Conservation (phyloP, 805 yeast species). For the Jamesozyma rosinii region DNA sequence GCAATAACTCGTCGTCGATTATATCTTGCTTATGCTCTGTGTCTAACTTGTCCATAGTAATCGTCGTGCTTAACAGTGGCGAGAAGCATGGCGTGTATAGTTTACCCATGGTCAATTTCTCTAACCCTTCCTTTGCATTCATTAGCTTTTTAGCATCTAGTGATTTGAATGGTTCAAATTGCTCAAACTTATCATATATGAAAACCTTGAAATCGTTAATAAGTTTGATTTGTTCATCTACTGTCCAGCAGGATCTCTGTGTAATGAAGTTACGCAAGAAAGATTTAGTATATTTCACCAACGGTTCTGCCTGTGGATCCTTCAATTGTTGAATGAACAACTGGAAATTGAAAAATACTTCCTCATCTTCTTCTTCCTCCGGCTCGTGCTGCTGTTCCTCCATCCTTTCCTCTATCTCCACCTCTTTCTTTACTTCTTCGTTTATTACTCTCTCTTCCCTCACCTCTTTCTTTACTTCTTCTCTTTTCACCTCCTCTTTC, state of each 20-base stretch:
- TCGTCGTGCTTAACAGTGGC: slow-evolving; percentile 37
- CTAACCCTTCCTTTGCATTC: slow-evolving; percentile 84
- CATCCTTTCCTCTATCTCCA: too few relatives aligned
- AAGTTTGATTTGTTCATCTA: slow-evolving; percentile 69
- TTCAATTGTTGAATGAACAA: slow-evolving; percentile 63
- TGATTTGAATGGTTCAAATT: slow-evolving; percentile 64
- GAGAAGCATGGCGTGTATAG: slow-evolving; percentile 71
- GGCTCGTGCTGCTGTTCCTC: neutral
- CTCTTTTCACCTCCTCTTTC: neutral
- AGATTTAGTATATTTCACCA: slow-evolving; percentile 75
- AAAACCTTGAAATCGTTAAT: slow-evolving; percentile 69
- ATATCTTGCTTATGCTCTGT: slow-evolving; percentile 57
- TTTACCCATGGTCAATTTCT: slow-evolving; percentile 84
- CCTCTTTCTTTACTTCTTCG: neutral
- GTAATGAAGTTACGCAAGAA: slow-evolving; percentile 62
- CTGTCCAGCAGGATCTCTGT: slow-evolving; percentile 56
- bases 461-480: too few relatives aligned
- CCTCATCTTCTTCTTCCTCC: slow-evolving; percentile 8
- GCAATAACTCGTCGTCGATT: slow-evolving; percentile 45
- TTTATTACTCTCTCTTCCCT: too few relatives aligned
- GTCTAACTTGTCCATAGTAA: slow-evolving; percentile 30
- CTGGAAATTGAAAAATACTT: slow-evolving; percentile 67
- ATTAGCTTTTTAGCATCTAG: slow-evolving; percentile 51
- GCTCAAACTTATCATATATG: slow-evolving; percentile 51
- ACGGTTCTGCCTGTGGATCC: slow-evolving; percentile 73